phyloP scores from a whole-genome alignment of 495 filamentous ascomycete genomes.

The Penicillium odoratum region DNA sequence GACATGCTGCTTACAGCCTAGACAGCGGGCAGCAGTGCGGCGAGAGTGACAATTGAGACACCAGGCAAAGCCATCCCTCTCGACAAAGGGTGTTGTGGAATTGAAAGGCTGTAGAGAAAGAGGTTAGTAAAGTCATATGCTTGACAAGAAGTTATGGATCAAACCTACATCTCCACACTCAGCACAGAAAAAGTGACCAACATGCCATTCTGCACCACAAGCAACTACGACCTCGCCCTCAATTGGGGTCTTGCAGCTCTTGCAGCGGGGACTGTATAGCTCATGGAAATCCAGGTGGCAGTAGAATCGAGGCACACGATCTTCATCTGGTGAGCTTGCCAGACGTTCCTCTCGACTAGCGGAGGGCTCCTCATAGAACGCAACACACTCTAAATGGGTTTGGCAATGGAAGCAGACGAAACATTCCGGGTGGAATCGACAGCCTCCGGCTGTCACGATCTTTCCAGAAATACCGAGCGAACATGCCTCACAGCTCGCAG shows the following conservation, averaged over 20 bases:
- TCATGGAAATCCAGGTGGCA: conserved; percentile 99
- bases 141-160: not conserved
- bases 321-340: conserved; percentile 56
- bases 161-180: conserved; percentile 84
- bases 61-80: conserved; percentile 99
- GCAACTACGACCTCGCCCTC: conserved; percentile 93
- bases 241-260: conserved; percentile 97
- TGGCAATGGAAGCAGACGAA: conserved; percentile 89
- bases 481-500: conserved; percentile 82
- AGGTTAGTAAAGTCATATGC: not conserved
- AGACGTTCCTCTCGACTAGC: conserved; percentile 66
- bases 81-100: conserved; percentile 80
- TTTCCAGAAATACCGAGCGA: conserved; percentile 81
- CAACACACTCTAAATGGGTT: conserved; percentile 86
- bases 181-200: conserved; percentile 98
- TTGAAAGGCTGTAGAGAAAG: conserved; percentile 64
- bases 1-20: conserved; percentile 79
- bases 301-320: conserved; percentile 74
- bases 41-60: conserved; percentile 91
- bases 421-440: conserved; percentile 92
- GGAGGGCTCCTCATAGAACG: conserved; percentile 91
- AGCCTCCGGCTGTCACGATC: conserved; percentile 75
- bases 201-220: conserved; percentile 92
- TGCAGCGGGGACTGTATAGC: conserved; percentile 86
- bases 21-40: conserved; percentile 82